A percentile compares a stretch with the other conserved stretches of the same genome.
phyloP scores from a whole-genome alignment of 164 flowering plant species.

The Sextonia rubra region DNA sequence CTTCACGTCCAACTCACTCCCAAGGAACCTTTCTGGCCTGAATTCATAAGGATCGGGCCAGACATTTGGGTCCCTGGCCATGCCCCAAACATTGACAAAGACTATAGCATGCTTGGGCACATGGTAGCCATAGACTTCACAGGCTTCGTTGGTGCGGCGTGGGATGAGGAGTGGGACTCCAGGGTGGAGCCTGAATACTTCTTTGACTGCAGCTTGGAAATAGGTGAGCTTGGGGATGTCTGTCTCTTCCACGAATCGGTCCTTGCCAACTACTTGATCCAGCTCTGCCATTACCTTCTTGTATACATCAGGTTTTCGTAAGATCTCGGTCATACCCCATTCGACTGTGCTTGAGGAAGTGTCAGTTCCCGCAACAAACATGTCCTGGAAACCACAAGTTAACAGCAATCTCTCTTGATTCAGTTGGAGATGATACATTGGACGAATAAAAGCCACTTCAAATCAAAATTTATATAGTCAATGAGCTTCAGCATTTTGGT shows the following conservation, averaged over 20 bases:
- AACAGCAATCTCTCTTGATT: too few species aligned
- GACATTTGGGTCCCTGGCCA: constrained; percentile 29
- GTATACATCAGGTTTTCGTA: constrained; percentile 21
- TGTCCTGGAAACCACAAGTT: constrained; percentile 20
- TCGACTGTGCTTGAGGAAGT: constrained; percentile 37
- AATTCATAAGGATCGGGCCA: constrained; percentile 31
- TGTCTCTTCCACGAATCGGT: constrained; percentile 22
- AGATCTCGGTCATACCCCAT: constrained; percentile 36
- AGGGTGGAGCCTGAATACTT: constrained; percentile 35
- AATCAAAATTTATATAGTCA: too few species aligned
- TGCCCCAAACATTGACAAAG: constrained; percentile 32
- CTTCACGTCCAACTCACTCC: constrained; percentile 23
- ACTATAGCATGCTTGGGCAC: constrained; percentile 31
- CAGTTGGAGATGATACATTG: too few species aligned
- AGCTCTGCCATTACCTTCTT: constrained; percentile 23
- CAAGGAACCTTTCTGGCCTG: constrained; percentile 31
- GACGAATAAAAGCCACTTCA: too few species aligned
- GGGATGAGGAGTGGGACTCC: constrained; percentile 33
- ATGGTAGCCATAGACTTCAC: constrained; percentile 24
- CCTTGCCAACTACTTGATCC: constrained; percentile 25
- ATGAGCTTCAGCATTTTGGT: too few species aligned
- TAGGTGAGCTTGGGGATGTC: constrained; percentile 32
- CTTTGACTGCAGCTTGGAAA: constrained; percentile 31
- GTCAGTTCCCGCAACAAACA: constrained; percentile 39
- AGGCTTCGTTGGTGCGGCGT: constrained; percentile 23